phyloP scores from a whole-genome alignment of 148 eudicot species.

The Amaranthus hypochondriacus region DNA sequence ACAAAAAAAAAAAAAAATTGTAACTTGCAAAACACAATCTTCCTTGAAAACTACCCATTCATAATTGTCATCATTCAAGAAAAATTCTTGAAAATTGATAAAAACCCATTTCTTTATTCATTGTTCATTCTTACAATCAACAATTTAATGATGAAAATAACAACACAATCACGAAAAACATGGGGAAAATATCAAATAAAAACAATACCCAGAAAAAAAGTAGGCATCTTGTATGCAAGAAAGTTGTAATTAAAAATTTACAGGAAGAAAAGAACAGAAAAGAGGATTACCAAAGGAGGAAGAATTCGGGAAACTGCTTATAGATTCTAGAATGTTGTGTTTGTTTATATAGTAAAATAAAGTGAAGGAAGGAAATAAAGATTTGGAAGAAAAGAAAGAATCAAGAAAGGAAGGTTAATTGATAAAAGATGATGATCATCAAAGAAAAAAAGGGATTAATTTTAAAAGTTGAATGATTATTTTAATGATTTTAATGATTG shows the following conservation, averaged over 20 bases:
- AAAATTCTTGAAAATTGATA: no score
- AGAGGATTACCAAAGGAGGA: not conserved
- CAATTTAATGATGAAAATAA: not conserved
- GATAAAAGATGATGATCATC: not conserved
- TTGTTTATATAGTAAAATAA: not conserved
- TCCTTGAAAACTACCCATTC: no score
- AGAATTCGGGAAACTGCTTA: constrained; percentile 2
- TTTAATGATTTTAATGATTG: no score
- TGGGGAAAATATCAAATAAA: not conserved
- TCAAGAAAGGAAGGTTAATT: not conserved
- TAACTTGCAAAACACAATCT: not conserved
- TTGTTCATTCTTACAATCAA: not conserved
- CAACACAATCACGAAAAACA: not conserved
- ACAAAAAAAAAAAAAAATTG: not conserved
- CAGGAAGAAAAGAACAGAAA: not conserved
- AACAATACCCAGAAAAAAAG: not conserved
- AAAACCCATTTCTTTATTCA: not conserved
- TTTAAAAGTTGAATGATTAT: no score
- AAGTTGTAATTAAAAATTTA: not conserved
- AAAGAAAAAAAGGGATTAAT: not conserved
- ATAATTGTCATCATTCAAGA: no score
- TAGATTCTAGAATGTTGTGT: constrained; percentile 7
- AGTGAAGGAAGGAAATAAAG: not conserved
- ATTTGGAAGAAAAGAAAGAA: not conserved
- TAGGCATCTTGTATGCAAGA: not conserved